Evolutionary conservation across 2,329 filamentous ascomycete genomes (phyloP).

Genomic region (Biscogniauxia mediterranea): DNA sequence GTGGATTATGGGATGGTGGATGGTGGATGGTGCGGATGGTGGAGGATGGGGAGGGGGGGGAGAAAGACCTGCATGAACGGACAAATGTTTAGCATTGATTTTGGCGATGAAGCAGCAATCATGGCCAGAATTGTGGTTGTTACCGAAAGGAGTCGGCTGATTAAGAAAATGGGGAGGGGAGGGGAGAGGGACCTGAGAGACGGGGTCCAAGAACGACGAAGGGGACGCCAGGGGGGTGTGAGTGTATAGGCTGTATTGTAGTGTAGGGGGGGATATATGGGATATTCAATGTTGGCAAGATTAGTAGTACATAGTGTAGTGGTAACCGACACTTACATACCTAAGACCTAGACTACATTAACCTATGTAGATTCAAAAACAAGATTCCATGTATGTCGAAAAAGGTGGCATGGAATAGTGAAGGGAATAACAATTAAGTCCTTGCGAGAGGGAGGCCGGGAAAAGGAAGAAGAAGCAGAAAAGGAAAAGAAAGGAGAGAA

Average conservation of each 20-base stretch:
- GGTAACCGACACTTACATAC: not conserved
- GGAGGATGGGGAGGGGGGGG: slow-evolving; percentile 7
- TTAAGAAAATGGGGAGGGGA: slow-evolving; percentile 11
- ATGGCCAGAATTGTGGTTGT: slow-evolving; percentile 4
- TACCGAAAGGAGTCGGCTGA: slow-evolving; percentile 19
- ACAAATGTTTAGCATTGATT: slow-evolving; percentile 27
- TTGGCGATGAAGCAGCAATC: slow-evolving; percentile 22
- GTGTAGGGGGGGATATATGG: not conserved
- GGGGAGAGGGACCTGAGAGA: too few species aligned
- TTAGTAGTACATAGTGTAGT: not conserved
- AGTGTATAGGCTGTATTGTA: too few species aligned
- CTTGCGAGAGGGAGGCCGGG: too few species aligned
- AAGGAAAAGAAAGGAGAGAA: not conserved
- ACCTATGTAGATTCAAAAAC: not conserved
- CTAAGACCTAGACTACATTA: slow-evolving; percentile 11
- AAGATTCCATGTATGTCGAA: not conserved
- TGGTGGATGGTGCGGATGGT: too few species aligned
- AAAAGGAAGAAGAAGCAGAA: too few species aligned
- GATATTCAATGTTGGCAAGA: not conserved
- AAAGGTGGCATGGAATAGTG: too few species aligned
- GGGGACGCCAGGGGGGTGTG: not conserved
- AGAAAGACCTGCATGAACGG: slow-evolving; percentile 29
- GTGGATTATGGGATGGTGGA: too few species aligned
- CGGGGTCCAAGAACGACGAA: slow-evolving; percentile 2
- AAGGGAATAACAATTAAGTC: too few species aligned